phyloP scores from a whole-genome alignment of 306 rosid genomes.

The Dalbergia cultrata region DNA sequence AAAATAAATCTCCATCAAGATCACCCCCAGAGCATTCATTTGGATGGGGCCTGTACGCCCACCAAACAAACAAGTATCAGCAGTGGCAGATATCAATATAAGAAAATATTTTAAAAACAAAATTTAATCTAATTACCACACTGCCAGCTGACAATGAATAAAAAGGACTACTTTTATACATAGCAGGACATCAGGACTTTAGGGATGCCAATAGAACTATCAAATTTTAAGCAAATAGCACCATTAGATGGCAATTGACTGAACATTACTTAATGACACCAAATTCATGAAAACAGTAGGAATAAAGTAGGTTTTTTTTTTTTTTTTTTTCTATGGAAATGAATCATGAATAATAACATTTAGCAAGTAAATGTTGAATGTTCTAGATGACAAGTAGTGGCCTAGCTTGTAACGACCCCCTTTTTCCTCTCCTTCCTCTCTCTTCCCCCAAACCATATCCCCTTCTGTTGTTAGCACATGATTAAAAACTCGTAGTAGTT shows the following conservation, averaged over 20 bases:
- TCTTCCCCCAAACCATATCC: no score
- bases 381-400: neutral
- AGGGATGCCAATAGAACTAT: constrained; percentile 1
- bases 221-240: constrained; percentile 12
- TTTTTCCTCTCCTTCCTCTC: no score
- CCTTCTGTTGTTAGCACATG: neutral
- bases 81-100: constrained; percentile 36
- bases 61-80: constrained; percentile 29
- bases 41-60: constrained; percentile 86
- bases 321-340: neutral
- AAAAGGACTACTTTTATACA: constrained; percentile 1
- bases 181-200: neutral
- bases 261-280: constrained; percentile 9
- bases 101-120: neutral
- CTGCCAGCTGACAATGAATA: constrained; percentile 19
- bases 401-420: no score
- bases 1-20: constrained; percentile 94
- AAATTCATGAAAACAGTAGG: constrained; percentile 17
- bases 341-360: constrained; percentile 9
- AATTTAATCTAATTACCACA: neutral
- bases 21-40: constrained; percentile 99
- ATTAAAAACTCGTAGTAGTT: constrained; percentile 25
- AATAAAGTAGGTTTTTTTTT: neutral
- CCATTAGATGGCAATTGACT: neutral
- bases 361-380: constrained; percentile 13